Base-by-base conservation (phyloP, 495 filamentous ascomycete species). In the Xylaria cubensis region DNA sequence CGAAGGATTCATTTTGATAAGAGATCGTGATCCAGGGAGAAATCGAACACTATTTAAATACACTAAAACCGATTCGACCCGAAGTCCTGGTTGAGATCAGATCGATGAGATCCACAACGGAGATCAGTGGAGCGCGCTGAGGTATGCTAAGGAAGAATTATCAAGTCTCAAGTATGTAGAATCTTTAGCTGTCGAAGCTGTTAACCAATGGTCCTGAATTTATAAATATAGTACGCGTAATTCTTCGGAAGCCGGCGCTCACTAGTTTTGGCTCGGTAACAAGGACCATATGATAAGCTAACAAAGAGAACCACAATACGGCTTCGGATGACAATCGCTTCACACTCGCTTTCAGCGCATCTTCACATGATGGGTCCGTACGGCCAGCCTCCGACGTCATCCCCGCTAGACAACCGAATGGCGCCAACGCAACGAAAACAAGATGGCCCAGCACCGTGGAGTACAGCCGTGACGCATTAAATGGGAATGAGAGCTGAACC, bases 311-410 rank as follows among this genome's bases (percentile, higher is more conserved):
- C 10, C n/a, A 44, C 61, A 29, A 29, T 29, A 21, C n/a, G n/a
- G 61, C 12, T 44, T 29, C 10, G 4, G 39, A 61, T 8, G 39
- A 29, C 39, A 21, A 24, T 26, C 3, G 17, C 17, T 42, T 63
- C 41, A 5, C 24, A 29, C 7, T 34, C 26, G 21, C 42, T 42
- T 66, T 66, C n/a, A 51, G 44, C n/a, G n/a, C 15, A 21, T 29
- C 32, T 32, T 51, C 32, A 53, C 39, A 48, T 7, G 46, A 67
- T 67, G 32, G 32, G 6, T 32, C 64, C 15, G 39, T 4, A 17
- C 26, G 21, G 63, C 6, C n/a, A 67, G 65, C 65, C 65, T 32
- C 50, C 65, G 48, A 67, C 65, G 65, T 67, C 65, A 67, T 67
- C 12, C 26, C 26, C 65, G 19, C 34, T 21, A 42, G 17, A 26